Percentiles rank a stretch among this genome's conserved stretches.
These are phyloP conservation scores for Dentipellis fragilis DNA, from an alignment of 768 basidiomycete genomes.

Conservation along the genomic window DNA sequence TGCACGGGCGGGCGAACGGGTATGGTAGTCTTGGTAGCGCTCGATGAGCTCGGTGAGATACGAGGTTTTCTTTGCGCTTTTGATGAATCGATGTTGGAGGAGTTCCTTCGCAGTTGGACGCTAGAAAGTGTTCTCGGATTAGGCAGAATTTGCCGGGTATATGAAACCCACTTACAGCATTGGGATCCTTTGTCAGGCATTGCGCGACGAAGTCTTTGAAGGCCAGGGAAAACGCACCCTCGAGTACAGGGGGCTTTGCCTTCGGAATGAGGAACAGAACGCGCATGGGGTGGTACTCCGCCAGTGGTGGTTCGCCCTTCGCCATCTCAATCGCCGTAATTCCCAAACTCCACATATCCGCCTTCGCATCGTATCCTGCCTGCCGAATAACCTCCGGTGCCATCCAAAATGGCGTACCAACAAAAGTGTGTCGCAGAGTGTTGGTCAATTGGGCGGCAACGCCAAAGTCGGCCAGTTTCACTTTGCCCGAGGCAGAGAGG, in stretches of 20 bases:
- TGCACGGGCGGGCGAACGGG: slow-evolving; percentile 42
- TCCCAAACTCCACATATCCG: slow-evolving; percentile 96
- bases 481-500: slow-evolving; percentile 81
- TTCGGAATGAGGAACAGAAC: slow-evolving; percentile 97
- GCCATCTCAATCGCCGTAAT: slow-evolving; percentile 99
- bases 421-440: slow-evolving; percentile 93
- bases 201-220: slow-evolving; percentile 91
- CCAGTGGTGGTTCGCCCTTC: slow-evolving; percentile 90
- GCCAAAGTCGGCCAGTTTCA: slow-evolving; percentile 97
- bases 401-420: slow-evolving; percentile 98
- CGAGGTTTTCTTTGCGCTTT: slow-evolving; percentile 70
- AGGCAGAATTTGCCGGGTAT: not conserved
- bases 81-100: slow-evolving; percentile 89
- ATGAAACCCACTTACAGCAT: slow-evolving; percentile 37
- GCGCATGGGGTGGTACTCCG: slow-evolving; percentile 98
- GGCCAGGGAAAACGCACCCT: slow-evolving; percentile 70
- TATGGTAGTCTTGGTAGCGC: slow-evolving; percentile 70
- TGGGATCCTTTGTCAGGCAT: slow-evolving; percentile 91
- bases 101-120: slow-evolving; percentile 88
- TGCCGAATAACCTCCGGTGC: slow-evolving; percentile 97
- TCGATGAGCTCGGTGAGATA: slow-evolving; percentile 84
- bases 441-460: slow-evolving; percentile 95
- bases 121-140: slow-evolving; percentile 28
- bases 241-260: slow-evolving; percentile 84
- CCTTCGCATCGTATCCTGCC: slow-evolving; percentile 91